Evolutionary conservation across 306 rosid genomes (phyloP).

Genomic region (Cyamopsis tetragonoloba): DNA sequence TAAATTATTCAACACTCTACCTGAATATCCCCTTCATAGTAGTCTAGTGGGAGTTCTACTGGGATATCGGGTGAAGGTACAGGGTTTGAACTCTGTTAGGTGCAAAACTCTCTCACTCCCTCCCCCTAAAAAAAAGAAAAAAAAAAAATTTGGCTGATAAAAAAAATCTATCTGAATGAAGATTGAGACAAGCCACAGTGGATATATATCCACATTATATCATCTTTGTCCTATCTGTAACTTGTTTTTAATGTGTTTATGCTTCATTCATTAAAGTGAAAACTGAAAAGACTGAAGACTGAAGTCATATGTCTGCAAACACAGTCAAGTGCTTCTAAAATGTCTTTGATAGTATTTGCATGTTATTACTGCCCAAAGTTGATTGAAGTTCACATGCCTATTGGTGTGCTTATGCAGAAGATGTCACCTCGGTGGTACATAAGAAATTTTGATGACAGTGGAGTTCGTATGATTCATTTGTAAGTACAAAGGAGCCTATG

Average conservation of each 20-base stretch:
- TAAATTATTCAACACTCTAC: conserved; percentile 10
- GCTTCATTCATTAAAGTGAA: not conserved
- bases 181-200: not conserved
- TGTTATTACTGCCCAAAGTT: conserved; percentile 3
- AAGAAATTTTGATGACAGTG: conserved; percentile 54
- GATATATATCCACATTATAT: conserved; percentile 6
- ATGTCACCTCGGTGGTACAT: conserved; percentile 91
- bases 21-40: too few species aligned
- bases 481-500: conserved; percentile 42
- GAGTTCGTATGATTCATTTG: conserved; percentile 73
- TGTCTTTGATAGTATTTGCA: not conserved
- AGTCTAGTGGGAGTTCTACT: too few species aligned
- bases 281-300: not conserved
- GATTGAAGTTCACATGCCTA: conserved; percentile 6
- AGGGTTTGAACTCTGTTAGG: too few species aligned
- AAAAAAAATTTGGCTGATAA: too few species aligned
- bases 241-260: not conserved
- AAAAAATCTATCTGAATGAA: conserved; percentile 2
- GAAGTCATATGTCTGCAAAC: not conserved
- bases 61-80: too few species aligned
- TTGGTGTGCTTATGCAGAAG: conserved; percentile 46
- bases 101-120: too few species aligned
- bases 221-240: conserved; percentile 14
- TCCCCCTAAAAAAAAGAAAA: too few species aligned
- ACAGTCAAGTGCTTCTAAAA: conserved; percentile 8